Base-by-base conservation (phyloP, 2,329 filamentous ascomycete species). In the Xylariaceae sp. region DNA sequence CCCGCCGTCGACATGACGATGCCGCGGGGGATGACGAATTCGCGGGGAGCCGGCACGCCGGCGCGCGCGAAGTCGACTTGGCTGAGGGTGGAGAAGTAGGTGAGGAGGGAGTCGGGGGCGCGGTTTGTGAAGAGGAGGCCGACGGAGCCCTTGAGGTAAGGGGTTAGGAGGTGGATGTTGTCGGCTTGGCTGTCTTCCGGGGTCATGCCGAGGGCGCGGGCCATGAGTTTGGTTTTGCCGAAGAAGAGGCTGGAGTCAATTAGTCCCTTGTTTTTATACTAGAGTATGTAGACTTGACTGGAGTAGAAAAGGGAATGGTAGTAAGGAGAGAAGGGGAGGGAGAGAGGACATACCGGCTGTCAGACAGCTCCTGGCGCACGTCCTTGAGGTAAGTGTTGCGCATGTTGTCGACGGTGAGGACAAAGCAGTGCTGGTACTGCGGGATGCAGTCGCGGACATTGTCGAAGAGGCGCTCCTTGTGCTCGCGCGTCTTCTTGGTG, bases 151-250 rank as follows among this genome's bases (percentile, higher is more conserved):
- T 81, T 77, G 55, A 97, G 81, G 79, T 90, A 83, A 51, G 79
- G 78, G 17, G 83, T 78, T 60, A 97, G 85, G 64, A 78, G 77
- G 73, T 90, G 81, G 69, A 94, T 85, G 72, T 90, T 90, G 50
- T 89, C 84, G 67, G 90, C 89, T 76, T 89, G 84, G 77, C 92
- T 90, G 70, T 90, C 88, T 71, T 89, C 88, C 66, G 86, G 82
- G 56, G 81, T 87, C 65, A 84, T 83, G 72, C 94, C 94, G 30
- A 99, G 88, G 59, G 94, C 92, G 77, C 94, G 93, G 69, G 90
- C 87, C 92, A 97, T 97, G 75, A 99, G 92, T 79, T 97, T 97
- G 61, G 93, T 97, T 81, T 97, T 99, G 78, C 93, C 94, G 77
- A 97, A 97, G 85, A 97, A 97, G 74, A 99, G 80, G 69, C 92